Percentiles rank a stretch among this genome's conserved stretches.
phyloP scores from a whole-genome alignment of 2,329 filamentous ascomycete genomes.

The Phaeosphaeria sp. region DNA sequence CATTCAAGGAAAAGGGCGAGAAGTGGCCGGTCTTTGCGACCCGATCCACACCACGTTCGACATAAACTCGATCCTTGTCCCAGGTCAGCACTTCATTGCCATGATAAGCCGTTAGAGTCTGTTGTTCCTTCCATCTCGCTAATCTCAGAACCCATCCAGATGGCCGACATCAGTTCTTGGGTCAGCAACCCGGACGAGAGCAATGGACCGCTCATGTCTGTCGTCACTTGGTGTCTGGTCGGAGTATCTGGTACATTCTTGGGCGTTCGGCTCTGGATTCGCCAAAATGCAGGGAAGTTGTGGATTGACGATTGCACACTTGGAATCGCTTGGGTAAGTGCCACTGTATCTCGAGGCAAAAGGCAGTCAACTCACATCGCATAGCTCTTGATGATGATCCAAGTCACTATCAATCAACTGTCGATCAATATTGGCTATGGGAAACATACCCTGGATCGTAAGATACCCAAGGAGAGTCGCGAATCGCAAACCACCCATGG shows the following conservation, averaged over 20 bases:
- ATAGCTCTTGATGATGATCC: background rate
- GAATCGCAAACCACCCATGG: background rate
- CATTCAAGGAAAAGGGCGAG: background rate
- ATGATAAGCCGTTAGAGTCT: background rate
- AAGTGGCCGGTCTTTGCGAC: background rate
- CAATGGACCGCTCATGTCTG: background rate
- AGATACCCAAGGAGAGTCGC: background rate
- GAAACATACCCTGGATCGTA: background rate
- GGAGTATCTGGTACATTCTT: background rate
- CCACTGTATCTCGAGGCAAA: background rate
- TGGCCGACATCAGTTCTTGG: background rate
- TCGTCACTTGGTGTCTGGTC: background rate
- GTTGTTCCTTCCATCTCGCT: background rate
- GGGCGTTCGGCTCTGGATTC: background rate
- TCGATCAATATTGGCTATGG: background rate
- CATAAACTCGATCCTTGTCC: background rate
- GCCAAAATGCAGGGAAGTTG: background rate
- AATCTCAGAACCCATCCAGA: background rate
- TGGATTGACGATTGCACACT: background rate
- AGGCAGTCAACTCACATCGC: background rate
- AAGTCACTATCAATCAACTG: background rate
- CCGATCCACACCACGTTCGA: background rate
- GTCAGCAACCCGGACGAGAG: background rate
- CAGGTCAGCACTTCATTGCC: background rate
- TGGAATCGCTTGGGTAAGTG: background rate